Percentiles rank a stretch among this genome's conserved stretches.
Conservation (phyloP, 192 early-diverging fungal genomes). For the Coemansia sp. region DNA sequence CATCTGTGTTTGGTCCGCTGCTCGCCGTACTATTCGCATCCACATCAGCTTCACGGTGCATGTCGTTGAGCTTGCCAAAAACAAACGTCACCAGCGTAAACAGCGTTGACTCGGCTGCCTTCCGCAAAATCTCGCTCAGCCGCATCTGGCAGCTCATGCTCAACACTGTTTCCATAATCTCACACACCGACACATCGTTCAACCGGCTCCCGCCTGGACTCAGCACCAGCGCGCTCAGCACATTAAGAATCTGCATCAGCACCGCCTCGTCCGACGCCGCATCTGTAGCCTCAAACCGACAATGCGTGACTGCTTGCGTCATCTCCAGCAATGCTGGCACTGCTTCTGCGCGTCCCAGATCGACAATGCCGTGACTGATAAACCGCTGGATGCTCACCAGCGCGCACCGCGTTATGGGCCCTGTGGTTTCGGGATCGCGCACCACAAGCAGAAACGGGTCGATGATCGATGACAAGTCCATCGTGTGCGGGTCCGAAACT, state of each 20-base stretch:
- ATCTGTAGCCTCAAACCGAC: conserved; percentile 95
- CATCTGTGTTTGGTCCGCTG: neutral
- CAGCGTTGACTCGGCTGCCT: conserved; percentile 52
- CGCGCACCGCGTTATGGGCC: conserved; percentile 91
- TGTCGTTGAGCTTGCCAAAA: conserved; percentile 36
- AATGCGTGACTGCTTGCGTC: conserved; percentile 84
- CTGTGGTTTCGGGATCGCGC: conserved; percentile 88
- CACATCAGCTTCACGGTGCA: conserved; percentile 16
- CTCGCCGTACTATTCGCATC: neutral
- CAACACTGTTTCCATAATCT: conserved; percentile 96
- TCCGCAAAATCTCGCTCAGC: conserved; percentile 64
- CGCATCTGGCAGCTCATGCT: conserved; percentile 96
- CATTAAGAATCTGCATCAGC: conserved; percentile 80
- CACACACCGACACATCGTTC: conserved; percentile 91
- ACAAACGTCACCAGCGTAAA: conserved; percentile 50
- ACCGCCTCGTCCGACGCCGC: conserved; percentile 94
- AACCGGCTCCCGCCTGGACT: conserved; percentile 69
- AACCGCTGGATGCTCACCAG: conserved; percentile 88
- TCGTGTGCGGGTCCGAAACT: conserved; percentile 54
- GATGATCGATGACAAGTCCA: conserved; percentile 74
- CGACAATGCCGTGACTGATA: conserved; percentile 76
- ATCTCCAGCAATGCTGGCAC: conserved; percentile 42
- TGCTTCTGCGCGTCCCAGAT: conserved; percentile 23
- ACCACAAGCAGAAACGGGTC: conserved; percentile 94
- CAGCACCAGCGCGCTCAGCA: conserved; percentile 73